Conservation (phyloP, 163 green algal species). For the Coccomyxa subellipsoidea region DNA sequence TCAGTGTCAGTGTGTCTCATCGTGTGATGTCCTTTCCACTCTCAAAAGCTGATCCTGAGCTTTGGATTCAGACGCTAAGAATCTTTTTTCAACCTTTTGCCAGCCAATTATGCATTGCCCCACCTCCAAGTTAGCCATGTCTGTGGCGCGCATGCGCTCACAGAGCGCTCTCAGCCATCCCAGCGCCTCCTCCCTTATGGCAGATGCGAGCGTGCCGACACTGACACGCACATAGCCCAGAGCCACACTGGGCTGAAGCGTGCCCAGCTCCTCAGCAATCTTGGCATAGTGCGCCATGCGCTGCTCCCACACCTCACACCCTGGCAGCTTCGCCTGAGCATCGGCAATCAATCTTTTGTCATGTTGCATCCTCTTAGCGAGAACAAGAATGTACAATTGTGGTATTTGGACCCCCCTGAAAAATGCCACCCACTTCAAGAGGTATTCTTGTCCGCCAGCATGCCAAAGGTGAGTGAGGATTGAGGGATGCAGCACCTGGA, state of each 20-base stretch:
- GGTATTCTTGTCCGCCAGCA: no score
- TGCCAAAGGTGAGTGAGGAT: no score
- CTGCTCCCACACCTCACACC: background rate
- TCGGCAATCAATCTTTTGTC: background rate
- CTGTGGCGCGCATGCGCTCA: background rate
- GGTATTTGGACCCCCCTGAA: no score
- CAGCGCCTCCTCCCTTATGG: background rate
- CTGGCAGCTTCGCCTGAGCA: background rate
- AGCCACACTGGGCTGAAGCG: background rate
- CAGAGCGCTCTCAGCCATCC: slow-evolving; percentile 6
- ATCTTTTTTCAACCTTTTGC: no score
- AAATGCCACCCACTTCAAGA: no score
- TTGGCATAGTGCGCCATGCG: background rate
- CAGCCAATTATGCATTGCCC: background rate
- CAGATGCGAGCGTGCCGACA: background rate
- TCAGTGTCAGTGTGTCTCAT: background rate
- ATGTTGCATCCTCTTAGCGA: no score
- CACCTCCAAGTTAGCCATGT: background rate
- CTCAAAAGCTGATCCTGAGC: background rate
- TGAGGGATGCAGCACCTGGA: slow-evolving; percentile 47
- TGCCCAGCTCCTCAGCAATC: background rate
- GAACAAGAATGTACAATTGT: no score
- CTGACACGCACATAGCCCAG: background rate
- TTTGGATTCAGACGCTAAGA: no score
- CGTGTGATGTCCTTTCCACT: background rate